Base-by-base conservation (phyloP, 2,329 filamentous ascomycete species). In the Fusarium sp. region DNA sequence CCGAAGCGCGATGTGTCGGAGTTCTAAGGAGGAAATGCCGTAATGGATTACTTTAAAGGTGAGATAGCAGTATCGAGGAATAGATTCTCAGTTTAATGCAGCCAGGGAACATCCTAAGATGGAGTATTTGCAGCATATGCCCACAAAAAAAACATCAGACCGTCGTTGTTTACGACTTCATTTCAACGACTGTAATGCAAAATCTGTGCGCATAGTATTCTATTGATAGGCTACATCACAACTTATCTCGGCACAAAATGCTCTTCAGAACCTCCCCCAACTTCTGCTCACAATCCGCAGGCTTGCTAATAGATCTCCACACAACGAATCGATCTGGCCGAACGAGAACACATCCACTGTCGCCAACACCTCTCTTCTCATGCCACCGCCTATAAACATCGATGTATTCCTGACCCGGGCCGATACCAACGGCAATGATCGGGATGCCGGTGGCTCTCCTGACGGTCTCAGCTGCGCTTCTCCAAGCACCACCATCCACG, bases 381-480 rank as follows among this genome's bases (percentile, higher is more conserved):
- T 48, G 5, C 45, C 45, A 31, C 3, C 21, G 15, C 1, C 45
- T 48, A 7, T 48, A 18, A 12, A 48, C 10, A 3, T 48, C 27
- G 15, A 48, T 48, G 0, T 48, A 48, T 1, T 48, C 45, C 45
- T n/a, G 45, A 12, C 21, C 45, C 7, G 10, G 27, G 0, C 45
- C 45, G 3, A 31, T 31, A 15, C 45, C 27, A 12, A 31, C 9
- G 4, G 4, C 45, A 1, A 9, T 48, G 21, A 31, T 18, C 2
- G 45, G 27, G 10, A 48, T 31, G 4, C 10, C 15, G 0, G 10
- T 48, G 3, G 15, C 21, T n/a, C 7, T 9, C 45, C 0, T 31
- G 10, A 48, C 0, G 8, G 27, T 27, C 5, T n/a, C 27, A 18
- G 15, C 45, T 31, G 45, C 27, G 0, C 1, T 31, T 31, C 45